Evolutionary conservation across 2,329 filamentous ascomycete genomes (phyloP).

Genomic region (Stachybotrys elegans): DNA sequence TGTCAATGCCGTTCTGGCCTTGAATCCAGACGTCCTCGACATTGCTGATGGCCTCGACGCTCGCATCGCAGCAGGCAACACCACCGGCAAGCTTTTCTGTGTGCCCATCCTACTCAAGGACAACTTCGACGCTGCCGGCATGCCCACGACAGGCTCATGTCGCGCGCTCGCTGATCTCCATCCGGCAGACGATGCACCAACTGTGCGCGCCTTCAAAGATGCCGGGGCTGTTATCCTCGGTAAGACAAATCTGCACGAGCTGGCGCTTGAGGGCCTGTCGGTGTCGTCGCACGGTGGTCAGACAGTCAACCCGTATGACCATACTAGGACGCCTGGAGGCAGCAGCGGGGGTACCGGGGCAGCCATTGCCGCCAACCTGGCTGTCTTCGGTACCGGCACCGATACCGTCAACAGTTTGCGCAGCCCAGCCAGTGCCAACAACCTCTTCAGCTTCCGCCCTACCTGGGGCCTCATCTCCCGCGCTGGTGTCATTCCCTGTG

Average conservation of each 20-base stretch:
- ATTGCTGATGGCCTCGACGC: constrained; percentile 5
- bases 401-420: constrained; percentile 7
- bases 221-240: constrained; percentile 7
- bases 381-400: constrained; percentile 5
- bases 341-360: constrained; percentile 6
- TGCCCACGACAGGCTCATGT: constrained; percentile 4
- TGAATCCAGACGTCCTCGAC: constrained; percentile 4
- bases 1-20: constrained; percentile 3
- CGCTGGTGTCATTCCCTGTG: constrained; percentile 4
- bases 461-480: constrained; percentile 5
- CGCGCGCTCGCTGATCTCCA: constrained; percentile 2
- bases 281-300: constrained; percentile 4
- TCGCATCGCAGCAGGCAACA: neutral
- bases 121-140: constrained; percentile 4
- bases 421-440: constrained; percentile 6
- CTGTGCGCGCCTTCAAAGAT: constrained; percentile 4
- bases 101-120: constrained; percentile 8
- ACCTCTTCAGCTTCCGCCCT: constrained; percentile 7
- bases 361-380: constrained; percentile 6
- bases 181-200: constrained; percentile 4
- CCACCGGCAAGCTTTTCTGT: constrained; percentile 2
- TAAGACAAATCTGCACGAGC: constrained; percentile 7
- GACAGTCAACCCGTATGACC: constrained; percentile 7
- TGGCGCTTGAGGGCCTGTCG: constrained; percentile 5
- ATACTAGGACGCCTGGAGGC: constrained; percentile 2